Percentiles rank a stretch among this genome's conserved stretches.
phyloP scores from a whole-genome alignment of 345 rosid species.

The Sonneratia caseolaris region DNA sequence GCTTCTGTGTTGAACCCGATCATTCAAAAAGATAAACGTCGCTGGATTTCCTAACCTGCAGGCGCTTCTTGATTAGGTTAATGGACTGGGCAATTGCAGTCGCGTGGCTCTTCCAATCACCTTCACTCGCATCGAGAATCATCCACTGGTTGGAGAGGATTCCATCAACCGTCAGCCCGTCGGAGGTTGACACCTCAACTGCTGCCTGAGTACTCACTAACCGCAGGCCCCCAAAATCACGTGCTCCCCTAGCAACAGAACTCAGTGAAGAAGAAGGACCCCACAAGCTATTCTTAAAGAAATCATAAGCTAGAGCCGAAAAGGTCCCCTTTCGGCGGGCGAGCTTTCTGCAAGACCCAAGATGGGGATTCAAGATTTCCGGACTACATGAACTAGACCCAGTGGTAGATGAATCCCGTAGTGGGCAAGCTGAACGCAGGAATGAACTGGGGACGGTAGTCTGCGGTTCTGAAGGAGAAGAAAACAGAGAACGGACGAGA shows the following conservation, averaged over 20 bases:
- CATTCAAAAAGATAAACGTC: neutral
- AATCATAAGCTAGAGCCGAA: neutral
- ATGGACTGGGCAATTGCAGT: constrained; percentile 88
- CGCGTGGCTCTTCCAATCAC: constrained; percentile 92
- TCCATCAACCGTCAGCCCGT: constrained; percentile 75
- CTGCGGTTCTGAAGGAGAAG: neutral
- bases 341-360: neutral
- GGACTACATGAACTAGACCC: neutral
- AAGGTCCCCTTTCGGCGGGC: neutral
- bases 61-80: constrained; percentile 78
- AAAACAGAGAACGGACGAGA: neutral
- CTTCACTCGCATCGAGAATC: constrained; percentile 63
- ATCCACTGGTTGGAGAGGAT: constrained; percentile 68
- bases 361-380: neutral
- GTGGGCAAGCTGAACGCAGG: neutral
- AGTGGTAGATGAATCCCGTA: neutral
- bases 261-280: neutral
- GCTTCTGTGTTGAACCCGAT: neutral
- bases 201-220: constrained; percentile 40
- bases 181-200: constrained; percentile 43
- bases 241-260: neutral
- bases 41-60: constrained; percentile 45
- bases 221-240: constrained; percentile 16
- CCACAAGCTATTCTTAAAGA: neutral
- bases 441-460: neutral